Evolutionary conservation across 805 yeast species (phyloP).

Genomic region (Saccharomycopsis fermentans): DNA sequence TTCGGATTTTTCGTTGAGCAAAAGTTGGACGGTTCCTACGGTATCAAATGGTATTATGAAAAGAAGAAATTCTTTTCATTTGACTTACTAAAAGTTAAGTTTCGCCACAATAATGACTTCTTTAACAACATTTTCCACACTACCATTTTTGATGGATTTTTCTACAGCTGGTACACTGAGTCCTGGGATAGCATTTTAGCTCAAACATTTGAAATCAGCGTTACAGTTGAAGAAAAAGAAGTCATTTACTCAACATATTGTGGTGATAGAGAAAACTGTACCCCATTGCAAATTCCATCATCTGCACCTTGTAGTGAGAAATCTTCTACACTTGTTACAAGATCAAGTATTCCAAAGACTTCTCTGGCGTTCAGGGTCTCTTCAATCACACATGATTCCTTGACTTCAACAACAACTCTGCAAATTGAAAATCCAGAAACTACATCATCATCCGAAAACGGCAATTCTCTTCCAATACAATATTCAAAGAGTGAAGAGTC

Average conservation of each 20-base stretch:
- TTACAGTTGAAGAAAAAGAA: slow-evolving; percentile 1
- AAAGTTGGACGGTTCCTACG: slow-evolving; percentile 4
- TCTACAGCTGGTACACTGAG: slow-evolving; percentile 11
- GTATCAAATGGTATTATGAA: slow-evolving; percentile 14
- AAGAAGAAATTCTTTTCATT: not conserved
- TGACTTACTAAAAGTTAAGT: slow-evolving; percentile 8
- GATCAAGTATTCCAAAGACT: not conserved
- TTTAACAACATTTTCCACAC: slow-evolving; percentile 4
- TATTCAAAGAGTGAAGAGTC: no score
- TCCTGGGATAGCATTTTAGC: slow-evolving; percentile 2
- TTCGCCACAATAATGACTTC: slow-evolving; percentile 6
- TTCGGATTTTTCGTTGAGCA: slow-evolving; percentile 10
- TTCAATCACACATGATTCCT: not conserved
- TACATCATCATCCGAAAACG: not conserved
- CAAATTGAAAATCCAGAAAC: no score
- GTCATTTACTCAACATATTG: slow-evolving; percentile 11
- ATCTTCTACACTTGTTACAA: not conserved
- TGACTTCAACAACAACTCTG: not conserved
- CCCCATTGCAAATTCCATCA: slow-evolving; percentile 6
- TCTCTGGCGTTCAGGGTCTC: not conserved
- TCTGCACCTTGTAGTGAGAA: not conserved
- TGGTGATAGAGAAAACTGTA: slow-evolving; percentile 10
- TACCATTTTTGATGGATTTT: slow-evolving; percentile 7
- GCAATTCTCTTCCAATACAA: no score
- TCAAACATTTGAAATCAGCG: slow-evolving; percentile 11